Base-by-base conservation (phyloP, 108 stramenopile species). In the Nitzschia palea region DNA sequence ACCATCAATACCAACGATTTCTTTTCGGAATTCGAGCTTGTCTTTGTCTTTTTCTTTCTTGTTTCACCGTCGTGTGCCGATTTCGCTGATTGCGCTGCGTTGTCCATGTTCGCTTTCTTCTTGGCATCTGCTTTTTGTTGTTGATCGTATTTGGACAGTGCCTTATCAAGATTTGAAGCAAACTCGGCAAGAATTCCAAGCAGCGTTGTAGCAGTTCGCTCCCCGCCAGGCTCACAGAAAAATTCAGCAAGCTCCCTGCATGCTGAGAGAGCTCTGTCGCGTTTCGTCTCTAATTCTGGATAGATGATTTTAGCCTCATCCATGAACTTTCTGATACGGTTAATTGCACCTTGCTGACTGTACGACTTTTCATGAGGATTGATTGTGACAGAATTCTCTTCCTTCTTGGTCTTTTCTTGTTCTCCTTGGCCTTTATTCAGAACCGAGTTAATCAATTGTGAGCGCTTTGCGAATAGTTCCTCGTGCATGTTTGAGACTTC, bases 201-300 rank as follows among this genome's bases (percentile, higher is more conserved):
- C 22, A 94, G 44, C 1, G 72, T 65, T 0, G 75, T 44, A 12
- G 88, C 73, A 0, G 78, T 63, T 64, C 70, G 55, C 56, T 88
- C 87, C n/a, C 87, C 85, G n/a, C 88, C 84, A 27, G 74, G 57
- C 61, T 94, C 93, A 44, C 93, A 89, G 55, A 86, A 91, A 57
- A 86, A 91, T 26, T 77, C 54, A 5, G 88, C 77, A 31, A 91
- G 72, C 32, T 83, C 86, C 77, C 81, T 82, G 74, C 88, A 90
- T 40, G 88, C 81, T 44, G 78, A 37, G 31, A 90, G 43, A 8
- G 91, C 91, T 14, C 73, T 55, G 44, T 77, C 73, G 52, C 76
- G 71, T 22, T 78, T 62, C n/a, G 32, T 14, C 37, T 90, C 76
- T 17, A 85, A 77, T 35, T 70, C 34, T 10, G 70, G 66, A 29